Conservation (phyloP, 2,329 filamentous ascomycete species). For the Stagonosporopsis chrysanthemi region DNA sequence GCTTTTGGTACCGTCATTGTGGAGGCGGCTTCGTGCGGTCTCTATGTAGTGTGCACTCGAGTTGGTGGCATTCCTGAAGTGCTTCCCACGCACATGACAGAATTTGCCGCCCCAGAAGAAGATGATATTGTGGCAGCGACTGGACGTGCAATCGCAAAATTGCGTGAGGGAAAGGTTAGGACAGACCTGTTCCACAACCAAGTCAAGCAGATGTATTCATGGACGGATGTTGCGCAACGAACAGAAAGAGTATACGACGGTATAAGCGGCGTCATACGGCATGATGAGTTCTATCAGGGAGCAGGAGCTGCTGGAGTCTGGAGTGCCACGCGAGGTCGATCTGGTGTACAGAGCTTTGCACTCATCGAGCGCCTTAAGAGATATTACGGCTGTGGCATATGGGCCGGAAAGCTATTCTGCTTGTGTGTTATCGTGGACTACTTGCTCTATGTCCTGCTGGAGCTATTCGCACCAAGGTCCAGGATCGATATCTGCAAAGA, state of each 20-base stretch:
- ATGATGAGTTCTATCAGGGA: slow-evolving; percentile 87
- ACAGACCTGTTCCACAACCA: slow-evolving; percentile 96
- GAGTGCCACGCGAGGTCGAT: slow-evolving; percentile 73
- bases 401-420: slow-evolving; percentile 97
- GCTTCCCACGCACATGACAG: slow-evolving; percentile 93
- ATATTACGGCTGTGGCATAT: slow-evolving; percentile 97
- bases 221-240: slow-evolving; percentile 91
- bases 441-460: slow-evolving; percentile 84
- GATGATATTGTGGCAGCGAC: slow-evolving; percentile 93
- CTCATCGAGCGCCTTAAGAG: slow-evolving; percentile 93
- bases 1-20: slow-evolving; percentile 98
- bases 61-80: slow-evolving; percentile 98
- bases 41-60: slow-evolving; percentile 96
- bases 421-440: slow-evolving; percentile 95
- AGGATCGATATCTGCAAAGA: slow-evolving; percentile 88
- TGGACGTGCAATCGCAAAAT: slow-evolving; percentile 82
- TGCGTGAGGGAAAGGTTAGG: slow-evolving; percentile 84
- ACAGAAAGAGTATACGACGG: slow-evolving; percentile 96
- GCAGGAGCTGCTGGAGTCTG: slow-evolving; percentile 71
- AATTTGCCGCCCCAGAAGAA: slow-evolving; percentile 95
- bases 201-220: slow-evolving; percentile 98
- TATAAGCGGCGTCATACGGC: slow-evolving; percentile 83
- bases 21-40: slow-evolving; percentile 91
- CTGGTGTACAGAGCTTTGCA: slow-evolving; percentile 82
- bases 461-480: slow-evolving; percentile 83